Base-by-base conservation (phyloP, 495 filamentous ascomycete genomes). In the Massariosphaeria phaeospora region DNA sequence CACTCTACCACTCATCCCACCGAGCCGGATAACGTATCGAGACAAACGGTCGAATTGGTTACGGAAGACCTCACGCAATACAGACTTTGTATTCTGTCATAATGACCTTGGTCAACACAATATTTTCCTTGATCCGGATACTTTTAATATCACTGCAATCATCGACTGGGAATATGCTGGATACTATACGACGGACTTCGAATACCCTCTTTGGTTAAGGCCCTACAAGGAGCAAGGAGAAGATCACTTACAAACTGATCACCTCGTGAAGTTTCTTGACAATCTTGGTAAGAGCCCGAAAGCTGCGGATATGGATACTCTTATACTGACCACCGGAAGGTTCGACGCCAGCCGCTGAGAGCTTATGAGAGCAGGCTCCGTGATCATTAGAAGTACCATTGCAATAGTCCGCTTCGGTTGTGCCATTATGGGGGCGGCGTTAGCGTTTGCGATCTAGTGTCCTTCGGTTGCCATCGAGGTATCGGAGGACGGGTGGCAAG, bases 151-250 rank as follows among this genome's bases (percentile, higher is more conserved):
- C 21, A 50, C 27, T 11, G 53, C 53, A 33, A 57, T 57, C 27
- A 57, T 57, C 7, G 36, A 57, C 41, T 57, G 44, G 53, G 53
- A 57, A 40, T 57, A 38, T 35, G 44, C 44, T 17, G 45, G 45
- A 25, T 57, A 23, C 38, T 57, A 18, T 25, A 9, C 45, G 9
- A 17, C 15, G 15, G 27, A 50, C 6, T 57, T 57, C 35, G 45
- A 57, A 36, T 33, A 31, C 33, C 44, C 44, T 31, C 12, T 47
- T 30, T 47, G 44, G 44, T 15, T 20, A 44, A 20, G 26, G 7
- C 40, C 40, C 40, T 44, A 44, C 17, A 44, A 44, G 17, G 20
- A 25, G 40, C 40, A 44, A 21, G 20, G 10, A 17, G 26, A 44
- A 9, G 40, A 44, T 44, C 12, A 44, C 40, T 44, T 44, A 21